phyloP scores from a whole-genome alignment of 169 alveolate genomes.

The Theileria sp. region DNA sequence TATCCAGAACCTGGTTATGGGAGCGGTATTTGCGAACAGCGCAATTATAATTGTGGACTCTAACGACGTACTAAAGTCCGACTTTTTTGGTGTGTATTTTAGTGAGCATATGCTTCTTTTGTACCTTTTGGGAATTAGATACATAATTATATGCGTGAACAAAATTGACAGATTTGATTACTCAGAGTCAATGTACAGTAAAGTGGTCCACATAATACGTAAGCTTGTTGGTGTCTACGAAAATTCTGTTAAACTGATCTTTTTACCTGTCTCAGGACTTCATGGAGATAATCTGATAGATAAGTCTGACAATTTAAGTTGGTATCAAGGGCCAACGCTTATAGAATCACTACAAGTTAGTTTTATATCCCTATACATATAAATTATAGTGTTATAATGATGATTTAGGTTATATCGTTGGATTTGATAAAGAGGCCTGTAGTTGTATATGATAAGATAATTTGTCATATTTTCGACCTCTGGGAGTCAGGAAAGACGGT shows the following conservation, averaged over 20 bases:
- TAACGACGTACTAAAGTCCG: constrained; percentile 63
- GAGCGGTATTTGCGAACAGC: constrained; percentile 74
- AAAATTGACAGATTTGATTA: constrained; percentile 69
- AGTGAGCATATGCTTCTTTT: constrained; percentile 63
- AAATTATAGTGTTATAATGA: background rate
- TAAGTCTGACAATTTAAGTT: constrained; percentile 5
- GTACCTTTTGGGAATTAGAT: constrained; percentile 67
- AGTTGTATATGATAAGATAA: background rate
- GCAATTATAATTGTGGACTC: constrained; percentile 73
- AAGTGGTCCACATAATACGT: constrained; percentile 33
- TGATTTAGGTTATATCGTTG: constrained; percentile 9
- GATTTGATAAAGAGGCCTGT: constrained; percentile 23
- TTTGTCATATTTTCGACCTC: constrained; percentile 57
- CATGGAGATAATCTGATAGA: constrained; percentile 38
- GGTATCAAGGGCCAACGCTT: constrained; percentile 43
- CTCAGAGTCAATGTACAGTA: constrained; percentile 30
- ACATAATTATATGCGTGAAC: constrained; percentile 68
- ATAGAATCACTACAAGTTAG: constrained; percentile 35
- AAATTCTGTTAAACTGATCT: constrained; percentile 35
- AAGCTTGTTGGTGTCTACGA: constrained; percentile 34
- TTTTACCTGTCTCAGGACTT: constrained; percentile 54
- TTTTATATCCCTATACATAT: background rate
- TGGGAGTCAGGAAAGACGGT: constrained; percentile 55
- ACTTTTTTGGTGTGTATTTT: constrained; percentile 62
- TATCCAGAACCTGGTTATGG: constrained; percentile 64